Evolutionary conservation across 2,329 filamentous ascomycete genomes (phyloP).

Genomic region (Aspergillus texensis): DNA sequence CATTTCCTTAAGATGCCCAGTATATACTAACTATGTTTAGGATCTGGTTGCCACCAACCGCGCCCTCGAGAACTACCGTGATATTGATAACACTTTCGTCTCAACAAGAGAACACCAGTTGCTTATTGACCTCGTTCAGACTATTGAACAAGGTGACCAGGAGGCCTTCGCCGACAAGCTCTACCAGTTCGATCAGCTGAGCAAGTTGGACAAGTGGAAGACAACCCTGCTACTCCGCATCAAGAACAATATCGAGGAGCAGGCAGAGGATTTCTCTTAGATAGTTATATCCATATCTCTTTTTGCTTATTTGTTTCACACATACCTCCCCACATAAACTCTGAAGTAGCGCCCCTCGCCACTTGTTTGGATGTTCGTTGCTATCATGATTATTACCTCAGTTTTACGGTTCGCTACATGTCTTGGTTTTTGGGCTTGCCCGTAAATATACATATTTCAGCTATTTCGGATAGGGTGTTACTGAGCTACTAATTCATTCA

Average conservation of each 20-base stretch:
- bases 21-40: constrained; percentile 27
- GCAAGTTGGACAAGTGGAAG: constrained; percentile 97
- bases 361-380: neutral
- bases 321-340: neutral
- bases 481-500: neutral
- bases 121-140: constrained; percentile 72
- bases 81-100: constrained; percentile 76
- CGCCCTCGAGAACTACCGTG: constrained; percentile 79
- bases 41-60: constrained; percentile 79
- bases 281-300: constrained; percentile 14
- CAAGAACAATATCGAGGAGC: constrained; percentile 79
- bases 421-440: neutral
- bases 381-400: neutral
- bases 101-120: constrained; percentile 80
- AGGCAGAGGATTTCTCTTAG: constrained; percentile 69
- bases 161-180: constrained; percentile 84
- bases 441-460: neutral
- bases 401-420: neutral
- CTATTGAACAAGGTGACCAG: constrained; percentile 76
- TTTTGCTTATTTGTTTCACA: constrained; percentile 2
- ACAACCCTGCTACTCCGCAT: constrained; percentile 79
- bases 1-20: neutral
- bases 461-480: neutral
- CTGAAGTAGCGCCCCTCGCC: neutral
- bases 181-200: constrained; percentile 88